Percentiles rank a stretch among this genome's conserved stretches.
These are phyloP conservation scores for Heritiera fomes DNA, from an alignment of 345 rosid genomes.

Conservation along the genomic window DNA sequence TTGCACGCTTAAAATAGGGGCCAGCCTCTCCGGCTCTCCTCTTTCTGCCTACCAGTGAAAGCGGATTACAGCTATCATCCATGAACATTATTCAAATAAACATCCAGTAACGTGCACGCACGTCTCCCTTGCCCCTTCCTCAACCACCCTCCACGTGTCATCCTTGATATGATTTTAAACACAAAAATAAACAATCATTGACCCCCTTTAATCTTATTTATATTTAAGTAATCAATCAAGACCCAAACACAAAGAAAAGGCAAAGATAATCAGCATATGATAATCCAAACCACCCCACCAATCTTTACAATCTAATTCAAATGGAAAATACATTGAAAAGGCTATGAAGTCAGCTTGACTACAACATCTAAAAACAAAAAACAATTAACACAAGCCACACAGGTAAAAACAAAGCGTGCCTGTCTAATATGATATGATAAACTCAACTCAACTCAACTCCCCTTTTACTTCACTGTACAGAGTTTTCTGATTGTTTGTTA, in stretches of 20 bases:
- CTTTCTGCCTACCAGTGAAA: background rate
- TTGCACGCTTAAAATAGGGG: background rate
- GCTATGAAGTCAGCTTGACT: background rate
- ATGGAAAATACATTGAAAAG: background rate
- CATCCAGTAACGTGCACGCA: conserved; percentile 3
- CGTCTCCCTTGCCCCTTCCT: background rate
- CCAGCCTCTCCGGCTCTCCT: too few relatives aligned
- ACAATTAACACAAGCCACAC: conserved; percentile 49
- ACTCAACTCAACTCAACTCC: too few relatives aligned
- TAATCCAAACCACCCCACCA: background rate
- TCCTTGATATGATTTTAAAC: background rate
- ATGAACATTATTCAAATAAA: background rate
- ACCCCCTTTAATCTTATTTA: background rate
- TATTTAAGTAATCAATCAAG: background rate
- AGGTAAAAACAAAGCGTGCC: conserved; percentile 42
- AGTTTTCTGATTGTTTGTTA: conserved; percentile 21
- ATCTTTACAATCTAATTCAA: background rate
- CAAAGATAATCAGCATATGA: too few relatives aligned
- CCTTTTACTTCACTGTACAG: conserved; percentile 28
- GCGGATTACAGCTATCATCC: conserved; percentile 40
- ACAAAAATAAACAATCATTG: background rate
- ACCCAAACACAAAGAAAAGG: too few relatives aligned
- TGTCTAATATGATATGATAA: background rate
- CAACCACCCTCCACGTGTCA: background rate
- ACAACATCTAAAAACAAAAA: background rate